Conservation (phyloP, 2,329 filamentous ascomycete genomes). For the Grosmannia huntii region DNA sequence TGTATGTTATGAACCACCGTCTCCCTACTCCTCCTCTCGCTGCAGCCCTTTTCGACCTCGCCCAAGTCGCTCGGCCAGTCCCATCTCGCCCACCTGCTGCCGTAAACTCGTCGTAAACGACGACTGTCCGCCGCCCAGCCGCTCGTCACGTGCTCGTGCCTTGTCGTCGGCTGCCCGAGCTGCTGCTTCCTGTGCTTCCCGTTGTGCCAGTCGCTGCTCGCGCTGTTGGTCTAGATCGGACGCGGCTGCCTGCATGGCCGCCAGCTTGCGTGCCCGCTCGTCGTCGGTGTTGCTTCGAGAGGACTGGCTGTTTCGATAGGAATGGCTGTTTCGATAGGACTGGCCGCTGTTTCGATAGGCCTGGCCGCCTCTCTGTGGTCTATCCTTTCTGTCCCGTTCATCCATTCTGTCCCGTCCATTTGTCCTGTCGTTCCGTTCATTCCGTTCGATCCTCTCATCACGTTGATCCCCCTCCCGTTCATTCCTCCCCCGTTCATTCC, state of each 20-base stretch:
- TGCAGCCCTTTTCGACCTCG: constrained; percentile 32
- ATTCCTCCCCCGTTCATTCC: neutral
- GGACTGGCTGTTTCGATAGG: neutral
- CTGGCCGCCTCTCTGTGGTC: too few species aligned
- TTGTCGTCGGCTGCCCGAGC: constrained; percentile 55
- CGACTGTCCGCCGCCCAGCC: constrained; percentile 1
- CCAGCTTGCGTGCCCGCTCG: constrained; percentile 53
- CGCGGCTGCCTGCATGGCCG: constrained; percentile 61
- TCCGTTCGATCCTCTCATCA: too few species aligned
- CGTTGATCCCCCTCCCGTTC: constrained; percentile 2
- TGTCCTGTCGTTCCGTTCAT: neutral
- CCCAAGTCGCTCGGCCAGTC: constrained; percentile 38
- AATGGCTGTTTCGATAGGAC: too few species aligned
- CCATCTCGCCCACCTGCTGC: constrained; percentile 40
- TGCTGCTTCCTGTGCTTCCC: constrained; percentile 52
- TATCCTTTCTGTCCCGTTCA: too few species aligned
- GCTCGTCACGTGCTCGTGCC: constrained; percentile 37
- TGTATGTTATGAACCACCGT: too few species aligned
- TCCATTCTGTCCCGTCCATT: too few species aligned
- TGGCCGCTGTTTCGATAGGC: too few species aligned
- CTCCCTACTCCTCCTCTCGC: constrained; percentile 28
- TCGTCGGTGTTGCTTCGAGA: constrained; percentile 25
- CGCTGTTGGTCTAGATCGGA: constrained; percentile 59
- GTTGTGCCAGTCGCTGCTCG: constrained; percentile 50
- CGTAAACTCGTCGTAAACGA: constrained; percentile 53